Base-by-base conservation (phyloP, 805 yeast species). In the Yarrowia sp. region DNA sequence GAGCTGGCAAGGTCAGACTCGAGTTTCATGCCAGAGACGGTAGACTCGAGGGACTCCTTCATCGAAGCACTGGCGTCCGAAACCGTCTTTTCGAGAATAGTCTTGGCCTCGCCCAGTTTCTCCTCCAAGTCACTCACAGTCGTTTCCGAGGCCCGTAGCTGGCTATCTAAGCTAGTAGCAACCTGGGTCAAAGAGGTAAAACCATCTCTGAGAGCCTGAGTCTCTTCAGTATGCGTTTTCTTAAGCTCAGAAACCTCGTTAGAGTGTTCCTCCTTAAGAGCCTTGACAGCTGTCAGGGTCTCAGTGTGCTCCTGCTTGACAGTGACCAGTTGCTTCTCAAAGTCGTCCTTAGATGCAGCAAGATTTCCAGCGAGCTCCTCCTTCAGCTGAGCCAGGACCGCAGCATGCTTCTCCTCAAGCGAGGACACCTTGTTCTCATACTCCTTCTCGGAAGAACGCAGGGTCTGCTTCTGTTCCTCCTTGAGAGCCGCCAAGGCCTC, bases 271-370 rank as follows among this genome's bases (percentile, higher is more conserved):
- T 55, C 63, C 20, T 30, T 24, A 5, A 55, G 47, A 0, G 39
- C 14, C 47, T 40, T 40, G 47, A 55, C 14, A 12, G 46, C 38
- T n/a, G 47, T 10, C 9, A 42, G 39, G 12, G 38, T 8, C 38
- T 55, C 46, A 24, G 17, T n/a, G 47, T 55, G 63, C 36, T 40
- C 63, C 33, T 40, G 47, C 47, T 40, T 40, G 15, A 39, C 33
- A 15, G 33, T 38, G 34, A 30, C 30, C 12, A 53, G 17, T 13
- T 38, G 44, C 3, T 19, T 38, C 17, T 40, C 38, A 40, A 19
- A 30, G n/a, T 24, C 38, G n/a, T 39, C 46, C 47, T 55, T 55
- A 5, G 20, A 5, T 7, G 30, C 17, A 15, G 39, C 36, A 20
- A 53, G 33, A 15, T 9, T 20, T 0, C 19, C 13, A 9, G 19